Conservation (phyloP, 1,139 yeast genomes). For the Candida sp. region DNA sequence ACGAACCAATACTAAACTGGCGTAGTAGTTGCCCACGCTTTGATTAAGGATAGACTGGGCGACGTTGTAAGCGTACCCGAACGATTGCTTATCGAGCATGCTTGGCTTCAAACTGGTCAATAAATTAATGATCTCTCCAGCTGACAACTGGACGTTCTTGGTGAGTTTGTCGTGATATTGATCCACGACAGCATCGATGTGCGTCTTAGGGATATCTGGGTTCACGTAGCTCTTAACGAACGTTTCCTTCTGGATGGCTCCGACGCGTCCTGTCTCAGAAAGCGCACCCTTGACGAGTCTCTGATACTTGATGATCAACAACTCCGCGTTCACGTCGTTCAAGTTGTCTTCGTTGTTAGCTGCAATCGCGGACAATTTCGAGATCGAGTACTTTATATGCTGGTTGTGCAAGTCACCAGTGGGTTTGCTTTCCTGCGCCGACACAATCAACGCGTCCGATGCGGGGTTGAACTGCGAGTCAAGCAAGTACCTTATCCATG, state of each 20-base stretch:
- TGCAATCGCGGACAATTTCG: conserved; percentile 59
- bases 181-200: conserved; percentile 10
- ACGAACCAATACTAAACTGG: conserved; percentile 64
- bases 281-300: conserved; percentile 2
- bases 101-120: conserved; percentile 55
- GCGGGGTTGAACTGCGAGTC: conserved; percentile 57
- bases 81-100: conserved; percentile 22
- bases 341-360: conserved; percentile 14
- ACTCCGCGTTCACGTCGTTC: conserved; percentile 13
- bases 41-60: conserved; percentile 35
- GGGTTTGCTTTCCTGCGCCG: conserved; percentile 30
- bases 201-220: conserved; percentile 16
- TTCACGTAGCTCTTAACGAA: conserved; percentile 46
- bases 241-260: conserved; percentile 41
- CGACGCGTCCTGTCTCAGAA: conserved; percentile 23
- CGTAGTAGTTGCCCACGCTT: conserved; percentile 21
- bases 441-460: conserved; percentile 44
- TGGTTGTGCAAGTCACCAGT: conserved; percentile 51
- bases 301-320: conserved; percentile 13
- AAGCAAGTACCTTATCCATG: conserved; percentile 76
- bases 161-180: conserved; percentile 23
- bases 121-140: conserved; percentile 56
- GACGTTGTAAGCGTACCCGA: conserved; percentile 39
- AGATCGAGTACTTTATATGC: conserved; percentile 68
- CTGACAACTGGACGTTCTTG: conserved; percentile 42